Evolutionary conservation across 805 yeast species (phyloP).

Genomic region (Citeromyces matritensis): DNA sequence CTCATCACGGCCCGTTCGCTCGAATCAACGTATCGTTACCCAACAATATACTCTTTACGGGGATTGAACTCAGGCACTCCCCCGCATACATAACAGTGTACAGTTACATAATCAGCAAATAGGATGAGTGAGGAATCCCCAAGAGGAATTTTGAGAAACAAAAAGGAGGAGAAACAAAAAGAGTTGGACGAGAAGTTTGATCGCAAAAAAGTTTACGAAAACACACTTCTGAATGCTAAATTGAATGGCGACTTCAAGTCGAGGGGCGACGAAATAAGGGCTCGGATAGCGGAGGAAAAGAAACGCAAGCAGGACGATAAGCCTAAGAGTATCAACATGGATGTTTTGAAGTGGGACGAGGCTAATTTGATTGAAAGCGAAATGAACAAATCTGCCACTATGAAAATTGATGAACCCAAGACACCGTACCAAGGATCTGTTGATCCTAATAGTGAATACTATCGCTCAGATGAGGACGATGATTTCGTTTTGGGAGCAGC

Average conservation of each 20-base stretch:
- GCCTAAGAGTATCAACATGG: constrained; percentile 11
- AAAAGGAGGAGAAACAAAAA: constrained; percentile 7
- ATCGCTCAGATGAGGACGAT: constrained; percentile 49
- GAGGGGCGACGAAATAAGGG: constrained; percentile 30
- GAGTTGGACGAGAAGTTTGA: constrained; percentile 10
- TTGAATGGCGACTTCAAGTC: constrained; percentile 13
- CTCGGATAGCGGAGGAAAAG: constrained; percentile 23
- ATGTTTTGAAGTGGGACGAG: constrained; percentile 74
- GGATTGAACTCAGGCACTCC: too few species aligned
- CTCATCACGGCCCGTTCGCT: too few species aligned
- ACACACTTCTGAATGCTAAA: constrained; percentile 64
- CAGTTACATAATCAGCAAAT: constrained; percentile 2
- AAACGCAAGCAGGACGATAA: constrained; percentile 5
- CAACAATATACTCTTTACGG: too few species aligned
- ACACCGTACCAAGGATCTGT: constrained; percentile 91
- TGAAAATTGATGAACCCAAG: constrained; percentile 89
- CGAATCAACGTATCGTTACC: too few species aligned
- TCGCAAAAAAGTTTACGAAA: constrained; percentile 61
- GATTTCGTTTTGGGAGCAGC: constrained; percentile 46
- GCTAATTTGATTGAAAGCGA: constrained; percentile 61
- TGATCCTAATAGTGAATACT: constrained; percentile 69
- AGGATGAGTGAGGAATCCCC: constrained; percentile 6
- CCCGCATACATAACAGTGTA: too few species aligned
- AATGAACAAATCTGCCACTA: constrained; percentile 55
- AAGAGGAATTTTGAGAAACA: constrained; percentile 17